Base-by-base conservation (phyloP, 2,329 filamentous ascomycete genomes). In the Diaporthe citri region DNA sequence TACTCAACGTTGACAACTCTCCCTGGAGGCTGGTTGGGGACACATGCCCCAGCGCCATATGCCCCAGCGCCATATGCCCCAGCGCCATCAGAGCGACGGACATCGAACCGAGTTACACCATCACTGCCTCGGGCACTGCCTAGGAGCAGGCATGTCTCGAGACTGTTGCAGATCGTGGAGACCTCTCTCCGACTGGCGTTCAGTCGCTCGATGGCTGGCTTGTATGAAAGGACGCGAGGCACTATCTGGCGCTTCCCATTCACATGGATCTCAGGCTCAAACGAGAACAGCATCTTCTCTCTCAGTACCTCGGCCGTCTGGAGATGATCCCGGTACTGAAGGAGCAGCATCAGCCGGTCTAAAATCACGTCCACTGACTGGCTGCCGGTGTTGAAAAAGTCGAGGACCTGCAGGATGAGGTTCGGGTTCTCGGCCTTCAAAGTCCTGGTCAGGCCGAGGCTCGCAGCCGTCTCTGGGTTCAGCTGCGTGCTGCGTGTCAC, bases 211-310 rank as follows among this genome's bases (percentile, higher is more conserved):
- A 86, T 87, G 8, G 79, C 83, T 1, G 80, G 73, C 55, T 82
- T 80, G 78, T 83, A 84, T 0, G 86, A 84, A 2, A 86, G 25
- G 4, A 87, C 78, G 0, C 86, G 84, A 0, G 85, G 83, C 3
- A 87, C 79, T 0, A 85, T 75, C 0, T 82, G 81, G 6, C 60
- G 77, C 1, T 82, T 83, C 2, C 79, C 72, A 51, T 84, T 79
- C 2, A 86, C 77, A 55, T 86, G 81, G 3, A 87, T 79, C 78
- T 87, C 85, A 0, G 79, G 80, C 76, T 87, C 85, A 22, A 78
- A 74, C 1, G 77, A 85, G 77, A 1, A 73, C 75, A 77, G 3
- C 78, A 75, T 71, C 77, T 60, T 51, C 20, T 72, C 71, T 22
- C 0, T 43, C 43, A 17, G 46, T 6, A 25, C n/a, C 1, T 36